These are phyloP conservation scores for Naganishia vishniacii DNA, from an alignment of 768 basidiomycete species.

Conservation along the genomic window DNA sequence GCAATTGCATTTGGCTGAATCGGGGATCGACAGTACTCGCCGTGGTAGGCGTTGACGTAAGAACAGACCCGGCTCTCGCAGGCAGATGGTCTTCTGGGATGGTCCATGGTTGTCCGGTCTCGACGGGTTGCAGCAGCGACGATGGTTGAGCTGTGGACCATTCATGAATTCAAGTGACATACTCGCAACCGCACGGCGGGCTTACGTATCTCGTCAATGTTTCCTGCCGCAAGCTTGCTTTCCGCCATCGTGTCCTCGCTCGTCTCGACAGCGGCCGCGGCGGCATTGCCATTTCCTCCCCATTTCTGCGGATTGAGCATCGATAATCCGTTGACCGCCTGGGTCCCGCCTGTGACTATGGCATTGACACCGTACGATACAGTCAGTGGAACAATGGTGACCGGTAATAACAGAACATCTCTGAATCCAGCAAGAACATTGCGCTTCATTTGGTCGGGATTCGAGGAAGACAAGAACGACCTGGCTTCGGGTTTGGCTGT, in stretches of 20 bases:
- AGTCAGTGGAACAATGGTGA: slow-evolving; percentile 88
- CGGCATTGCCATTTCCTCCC: slow-evolving; percentile 53
- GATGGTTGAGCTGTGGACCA: background rate
- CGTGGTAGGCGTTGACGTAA: background rate
- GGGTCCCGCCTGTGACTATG: slow-evolving; percentile 63
- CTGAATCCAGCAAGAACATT: slow-evolving; percentile 90
- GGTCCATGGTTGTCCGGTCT: slow-evolving; percentile 9
- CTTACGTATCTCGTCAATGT: slow-evolving; percentile 22
- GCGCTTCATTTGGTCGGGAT: slow-evolving; percentile 85
- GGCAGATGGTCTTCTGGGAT: background rate
- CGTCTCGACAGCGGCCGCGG: slow-evolving; percentile 16
- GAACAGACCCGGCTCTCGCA: slow-evolving; percentile 12
- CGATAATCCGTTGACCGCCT: slow-evolving; percentile 73
- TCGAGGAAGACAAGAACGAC: slow-evolving; percentile 71
- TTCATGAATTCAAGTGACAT: background rate
- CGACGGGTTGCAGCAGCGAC: background rate
- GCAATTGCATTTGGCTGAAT: slow-evolving; percentile 66
- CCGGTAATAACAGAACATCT: slow-evolving; percentile 79
- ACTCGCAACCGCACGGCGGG: background rate
- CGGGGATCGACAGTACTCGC: slow-evolving; percentile 21
- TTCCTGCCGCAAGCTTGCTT: slow-evolving; percentile 11
- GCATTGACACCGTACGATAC: slow-evolving; percentile 51
- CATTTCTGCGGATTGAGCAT: slow-evolving; percentile 88
- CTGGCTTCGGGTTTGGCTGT: background rate
- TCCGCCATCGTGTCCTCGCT: background rate